A percentile compares a stretch with the other conserved stretches of the same genome.
Evolutionary conservation across 495 filamentous ascomycete genomes (phyloP).

Genomic region (Choiromyces venosus): DNA sequence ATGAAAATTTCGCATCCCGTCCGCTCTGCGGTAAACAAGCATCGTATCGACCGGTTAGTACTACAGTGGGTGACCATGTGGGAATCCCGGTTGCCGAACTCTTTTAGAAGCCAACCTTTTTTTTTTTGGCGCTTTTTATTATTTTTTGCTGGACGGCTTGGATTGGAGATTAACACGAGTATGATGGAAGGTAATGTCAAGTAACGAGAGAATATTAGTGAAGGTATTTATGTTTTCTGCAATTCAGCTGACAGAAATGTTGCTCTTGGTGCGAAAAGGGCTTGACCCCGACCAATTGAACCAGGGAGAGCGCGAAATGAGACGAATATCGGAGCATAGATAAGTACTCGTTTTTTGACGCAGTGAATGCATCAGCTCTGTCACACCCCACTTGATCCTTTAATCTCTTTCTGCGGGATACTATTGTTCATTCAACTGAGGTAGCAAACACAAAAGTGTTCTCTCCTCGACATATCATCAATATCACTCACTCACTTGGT

Average conservation of each 20-base stretch:
- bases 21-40: neutral
- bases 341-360: neutral
- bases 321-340: neutral
- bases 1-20: constrained; percentile 3
- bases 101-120: neutral
- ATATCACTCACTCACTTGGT: too few relatives aligned
- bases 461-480: too few relatives aligned
- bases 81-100: too few relatives aligned
- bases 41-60: neutral
- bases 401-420: neutral
- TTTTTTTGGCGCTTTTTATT: neutral
- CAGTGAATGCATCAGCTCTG: too few relatives aligned
- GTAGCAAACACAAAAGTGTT: too few relatives aligned
- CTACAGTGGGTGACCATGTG: too few relatives aligned
- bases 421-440: too few relatives aligned
- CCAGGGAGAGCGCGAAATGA: neutral
- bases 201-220: too few relatives aligned
- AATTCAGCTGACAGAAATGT: neutral
- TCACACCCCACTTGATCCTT: neutral
- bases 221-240: neutral
- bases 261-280: neutral
- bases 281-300: too few relatives aligned
- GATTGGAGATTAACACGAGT: too few relatives aligned
- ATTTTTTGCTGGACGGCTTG: neutral
- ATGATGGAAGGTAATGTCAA: too few relatives aligned